These are phyloP conservation scores for Artemisia tridentata DNA, from an alignment of 129 eudicot species.

Conservation along the genomic window DNA sequence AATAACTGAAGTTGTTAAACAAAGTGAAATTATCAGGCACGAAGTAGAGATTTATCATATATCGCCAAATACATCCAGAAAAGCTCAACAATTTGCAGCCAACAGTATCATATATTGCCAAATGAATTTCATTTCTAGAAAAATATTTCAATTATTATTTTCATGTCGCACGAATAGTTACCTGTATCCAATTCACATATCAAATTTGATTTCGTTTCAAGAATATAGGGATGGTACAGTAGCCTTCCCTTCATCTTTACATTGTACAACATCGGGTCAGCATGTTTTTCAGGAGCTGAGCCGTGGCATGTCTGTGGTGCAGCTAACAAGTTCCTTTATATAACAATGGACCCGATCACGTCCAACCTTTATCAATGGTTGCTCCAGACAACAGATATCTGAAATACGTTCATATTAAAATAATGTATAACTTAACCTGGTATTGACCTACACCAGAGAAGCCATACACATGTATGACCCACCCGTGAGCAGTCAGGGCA, in stretches of 20 bases:
- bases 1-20: background rate
- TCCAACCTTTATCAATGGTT: constrained; percentile 5
- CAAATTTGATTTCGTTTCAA: constrained; percentile 14
- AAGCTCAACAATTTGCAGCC: constrained; percentile 12
- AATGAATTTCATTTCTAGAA: background rate
- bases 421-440: background rate
- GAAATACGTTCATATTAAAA: constrained; percentile 2
- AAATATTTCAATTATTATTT: constrained; percentile 1
- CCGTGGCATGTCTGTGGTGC: background rate
- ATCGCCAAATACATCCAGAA: background rate
- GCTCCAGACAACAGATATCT: constrained; percentile 10
- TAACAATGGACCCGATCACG: background rate
- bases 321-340: background rate
- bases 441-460: background rate
- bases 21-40: background rate
- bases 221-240: background rate
- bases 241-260: constrained; percentile 23
- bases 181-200: background rate
- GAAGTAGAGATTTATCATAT: background rate
- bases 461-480: background rate
- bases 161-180: constrained; percentile 1
- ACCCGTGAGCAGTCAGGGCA: background rate
- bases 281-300: constrained; percentile 9
- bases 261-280: constrained; percentile 24
- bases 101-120: background rate